Base-by-base conservation (phyloP, 306 rosid genomes). In the Cicer pinnatifidum region DNA sequence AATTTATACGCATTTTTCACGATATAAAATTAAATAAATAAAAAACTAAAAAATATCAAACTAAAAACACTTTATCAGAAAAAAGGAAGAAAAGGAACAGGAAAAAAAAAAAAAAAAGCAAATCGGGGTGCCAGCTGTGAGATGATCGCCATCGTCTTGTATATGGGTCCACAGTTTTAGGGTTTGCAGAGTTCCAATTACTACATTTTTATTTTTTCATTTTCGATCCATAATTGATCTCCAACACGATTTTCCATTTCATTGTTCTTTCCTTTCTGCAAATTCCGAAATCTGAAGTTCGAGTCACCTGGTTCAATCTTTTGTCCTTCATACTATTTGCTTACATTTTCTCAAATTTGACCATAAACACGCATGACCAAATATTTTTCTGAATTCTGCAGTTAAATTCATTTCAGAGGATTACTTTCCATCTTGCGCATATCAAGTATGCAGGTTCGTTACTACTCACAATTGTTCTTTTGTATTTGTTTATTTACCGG, bases 371-470 rank as follows among this genome's bases (percentile, higher is more conserved):
- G 13, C 37, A 43, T 58, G 3, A 37, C 51, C 6, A 74, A 1
- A 12, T 28, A 1, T 41, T 57, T 41, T 71, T 73, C 35, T 58
- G 47, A 61, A 75, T 56, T 35, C 10, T 47, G 73, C 78, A 64
- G 72, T 65, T 62, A 5, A 77, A 47, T 77, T 67, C 76, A 50
- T 46, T 9, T 76, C 66, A 7, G 28, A 73, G 75, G 63, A 59
- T 65, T 33, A 39, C 35, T 15, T 20, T 35, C 45, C 70, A 47
- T 23, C 23, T 54, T 38, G 56, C 35, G 33, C 50, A 8, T 63
- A n/a, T 62, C 61, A 68, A 82, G 8, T 41, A 88, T 90, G 96
- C 96, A 91, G 97, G 93, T 87, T 73, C 64, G 88, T 59, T 41
- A 23, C 44, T 41, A 53, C 61, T 73, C 52, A 19, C 37, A 20